phyloP scores from a whole-genome alignment of 75 land plant species.

The Chamaecyparis obtusa region DNA sequence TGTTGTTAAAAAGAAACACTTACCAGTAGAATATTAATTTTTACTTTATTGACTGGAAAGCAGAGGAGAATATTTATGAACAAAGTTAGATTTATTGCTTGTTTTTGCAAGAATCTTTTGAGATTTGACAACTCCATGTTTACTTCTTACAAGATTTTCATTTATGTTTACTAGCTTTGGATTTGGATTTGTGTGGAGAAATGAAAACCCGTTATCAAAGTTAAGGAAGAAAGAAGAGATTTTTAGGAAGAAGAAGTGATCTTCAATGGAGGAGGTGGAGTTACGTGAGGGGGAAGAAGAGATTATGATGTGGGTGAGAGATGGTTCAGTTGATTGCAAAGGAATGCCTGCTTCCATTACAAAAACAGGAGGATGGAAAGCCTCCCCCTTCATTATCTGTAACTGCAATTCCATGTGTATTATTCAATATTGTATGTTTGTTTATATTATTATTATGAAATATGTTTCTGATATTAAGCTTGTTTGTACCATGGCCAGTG shows the following conservation, averaged over 20 bases:
- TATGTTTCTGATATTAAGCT: not conserved
- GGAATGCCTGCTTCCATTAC: slow-evolving; percentile 38
- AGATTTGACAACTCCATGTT: no score
- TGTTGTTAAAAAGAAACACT: no score
- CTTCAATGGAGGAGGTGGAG: not conserved
- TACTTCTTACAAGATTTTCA: no score
- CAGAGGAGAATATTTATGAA: no score
- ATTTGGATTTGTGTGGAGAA: no score
- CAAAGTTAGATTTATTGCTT: no score
- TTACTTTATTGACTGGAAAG: no score
- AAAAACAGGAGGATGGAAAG: slow-evolving; percentile 59
- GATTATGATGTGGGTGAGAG: not conserved
- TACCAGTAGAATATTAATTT: no score
- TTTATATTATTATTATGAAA: not conserved
- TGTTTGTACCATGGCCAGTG: slow-evolving; percentile 17
- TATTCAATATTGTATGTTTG: not conserved
- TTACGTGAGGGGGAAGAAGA: not conserved
- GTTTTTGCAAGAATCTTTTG: no score
- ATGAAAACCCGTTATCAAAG: no score
- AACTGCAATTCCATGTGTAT: not conserved
- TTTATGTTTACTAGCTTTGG: no score
- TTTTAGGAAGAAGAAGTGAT: not conserved
- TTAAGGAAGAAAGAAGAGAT: no score
- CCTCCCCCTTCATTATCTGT: slow-evolving; percentile 60
- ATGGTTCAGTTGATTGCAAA: slow-evolving; percentile 43